phyloP scores from a whole-genome alignment of 2,329 filamentous ascomycete genomes.

The Fusarium sp. region DNA sequence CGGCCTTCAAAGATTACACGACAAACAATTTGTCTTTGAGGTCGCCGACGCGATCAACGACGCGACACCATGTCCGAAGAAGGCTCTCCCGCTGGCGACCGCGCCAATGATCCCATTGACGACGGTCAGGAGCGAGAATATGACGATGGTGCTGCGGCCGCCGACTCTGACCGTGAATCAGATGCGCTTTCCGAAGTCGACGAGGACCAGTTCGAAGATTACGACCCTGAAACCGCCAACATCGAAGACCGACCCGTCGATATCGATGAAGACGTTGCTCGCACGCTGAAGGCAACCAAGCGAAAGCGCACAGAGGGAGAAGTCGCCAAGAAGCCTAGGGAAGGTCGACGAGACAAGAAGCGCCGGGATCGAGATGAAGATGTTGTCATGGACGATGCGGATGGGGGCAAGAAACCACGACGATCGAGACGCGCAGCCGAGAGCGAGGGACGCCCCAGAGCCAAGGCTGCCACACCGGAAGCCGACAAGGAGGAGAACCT shows the following conservation, averaged over 20 bases:
- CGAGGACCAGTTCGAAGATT: constrained; percentile 77
- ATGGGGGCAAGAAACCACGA: constrained; percentile 58
- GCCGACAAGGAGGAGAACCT: constrained; percentile 82
- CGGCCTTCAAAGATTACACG: background rate
- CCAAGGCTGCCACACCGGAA: constrained; percentile 61
- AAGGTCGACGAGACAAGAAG: constrained; percentile 78
- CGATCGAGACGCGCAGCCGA: constrained; percentile 60
- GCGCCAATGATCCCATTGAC: constrained; percentile 52
- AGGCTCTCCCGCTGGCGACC: constrained; percentile 56
- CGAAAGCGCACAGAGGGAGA: constrained; percentile 74
- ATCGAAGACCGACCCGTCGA: constrained; percentile 74
- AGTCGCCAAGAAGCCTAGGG: constrained; percentile 78
- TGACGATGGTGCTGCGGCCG: constrained; percentile 48
- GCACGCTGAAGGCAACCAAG: constrained; percentile 73
- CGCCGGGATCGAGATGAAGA: constrained; percentile 62
- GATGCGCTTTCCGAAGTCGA: constrained; percentile 76
- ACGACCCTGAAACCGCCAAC: constrained; percentile 73
- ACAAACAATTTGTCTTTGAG: background rate
- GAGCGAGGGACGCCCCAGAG: constrained; percentile 61
- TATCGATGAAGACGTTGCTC: constrained; percentile 75
- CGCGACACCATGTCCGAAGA: constrained; percentile 59
- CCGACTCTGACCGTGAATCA: constrained; percentile 66
- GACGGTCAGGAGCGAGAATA: constrained; percentile 57
- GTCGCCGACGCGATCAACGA: constrained; percentile 23
- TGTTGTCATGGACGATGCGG: constrained; percentile 61